Conservation (phyloP, 129 eudicot genomes). For the Arctium lappa region DNA sequence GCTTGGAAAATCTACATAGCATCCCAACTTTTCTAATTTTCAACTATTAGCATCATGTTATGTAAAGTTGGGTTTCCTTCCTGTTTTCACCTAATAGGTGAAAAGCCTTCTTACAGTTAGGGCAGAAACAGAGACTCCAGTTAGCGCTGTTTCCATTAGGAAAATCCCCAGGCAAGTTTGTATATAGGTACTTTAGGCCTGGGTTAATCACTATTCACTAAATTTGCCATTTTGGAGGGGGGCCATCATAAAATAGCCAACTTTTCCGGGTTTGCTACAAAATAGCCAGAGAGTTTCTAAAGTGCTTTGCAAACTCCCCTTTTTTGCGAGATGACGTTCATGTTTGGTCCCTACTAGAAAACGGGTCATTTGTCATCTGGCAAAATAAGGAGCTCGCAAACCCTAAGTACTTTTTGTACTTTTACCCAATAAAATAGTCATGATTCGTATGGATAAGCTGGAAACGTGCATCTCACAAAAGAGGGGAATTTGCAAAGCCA, state of each 20-base stretch:
- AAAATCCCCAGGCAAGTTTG: conserved; percentile 78
- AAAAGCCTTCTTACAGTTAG: conserved; percentile 98
- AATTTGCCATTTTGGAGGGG: neutral
- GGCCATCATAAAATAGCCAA: neutral
- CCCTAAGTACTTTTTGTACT: neutral
- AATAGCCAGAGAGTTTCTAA: neutral
- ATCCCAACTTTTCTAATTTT: neutral
- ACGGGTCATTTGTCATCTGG: neutral
- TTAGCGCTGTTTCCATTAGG: conserved; percentile 92
- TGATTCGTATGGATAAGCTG: neutral
- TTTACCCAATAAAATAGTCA: neutral
- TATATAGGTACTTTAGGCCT: neutral
- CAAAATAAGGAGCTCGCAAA: neutral
- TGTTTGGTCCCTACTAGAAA: neutral
- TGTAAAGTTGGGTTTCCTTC: neutral
- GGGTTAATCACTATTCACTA: neutral
- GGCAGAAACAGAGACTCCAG: conserved; percentile 98
- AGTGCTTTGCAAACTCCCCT: too few relatives aligned
- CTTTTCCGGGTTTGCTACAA: neutral
- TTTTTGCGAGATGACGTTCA: neutral
- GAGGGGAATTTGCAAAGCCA: neutral
- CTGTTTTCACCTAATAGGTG: conserved; percentile 47
- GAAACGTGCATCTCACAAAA: neutral
- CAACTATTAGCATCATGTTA: neutral
- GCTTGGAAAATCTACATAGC: conserved; percentile 20